These are phyloP conservation scores for Chionographis japonica DNA, from an alignment of 106 monocot species.

Conservation along the genomic window DNA sequence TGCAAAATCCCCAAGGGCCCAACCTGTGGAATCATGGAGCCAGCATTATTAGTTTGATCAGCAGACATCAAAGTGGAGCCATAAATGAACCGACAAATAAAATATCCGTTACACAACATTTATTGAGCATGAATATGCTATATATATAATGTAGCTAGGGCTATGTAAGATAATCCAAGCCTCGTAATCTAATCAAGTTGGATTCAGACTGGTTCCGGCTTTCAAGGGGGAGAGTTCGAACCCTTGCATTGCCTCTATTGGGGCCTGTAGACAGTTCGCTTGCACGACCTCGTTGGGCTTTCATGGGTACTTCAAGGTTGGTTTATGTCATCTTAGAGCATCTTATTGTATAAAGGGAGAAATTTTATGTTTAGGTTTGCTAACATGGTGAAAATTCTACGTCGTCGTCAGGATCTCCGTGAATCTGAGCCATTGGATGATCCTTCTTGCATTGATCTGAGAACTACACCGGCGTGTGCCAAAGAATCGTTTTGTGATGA, in stretches of 20 bases:
- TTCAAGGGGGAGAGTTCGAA: constrained; percentile 9
- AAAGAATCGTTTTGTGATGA: constrained; percentile 11
- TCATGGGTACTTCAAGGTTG: constrained; percentile 49
- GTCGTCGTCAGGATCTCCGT: constrained; percentile 29
- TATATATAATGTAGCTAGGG: too few species aligned
- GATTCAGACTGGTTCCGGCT: too few species aligned
- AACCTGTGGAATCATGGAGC: too few species aligned
- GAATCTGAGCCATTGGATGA: constrained; percentile 25
- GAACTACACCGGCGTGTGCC: constrained; percentile 5
- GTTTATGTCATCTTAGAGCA: neutral
- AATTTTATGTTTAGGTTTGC: neutral
- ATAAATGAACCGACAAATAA: too few species aligned
- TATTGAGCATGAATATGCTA: too few species aligned
- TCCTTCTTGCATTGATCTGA: constrained; percentile 5
- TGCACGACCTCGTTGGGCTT: constrained; percentile 23
- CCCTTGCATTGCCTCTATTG: neutral
- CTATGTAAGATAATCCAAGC: too few species aligned
- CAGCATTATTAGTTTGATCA: too few species aligned
- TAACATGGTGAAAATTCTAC: neutral
- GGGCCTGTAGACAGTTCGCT: constrained; percentile 1
- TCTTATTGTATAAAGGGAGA: neutral
- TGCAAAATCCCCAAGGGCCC: too few species aligned
- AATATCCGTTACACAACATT: too few species aligned
- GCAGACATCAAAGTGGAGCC: too few species aligned
- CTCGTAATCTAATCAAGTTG: too few species aligned